Conservation (phyloP, 225 moss, liverwort and hornwort species). For the Thuidium tamariscinum region DNA sequence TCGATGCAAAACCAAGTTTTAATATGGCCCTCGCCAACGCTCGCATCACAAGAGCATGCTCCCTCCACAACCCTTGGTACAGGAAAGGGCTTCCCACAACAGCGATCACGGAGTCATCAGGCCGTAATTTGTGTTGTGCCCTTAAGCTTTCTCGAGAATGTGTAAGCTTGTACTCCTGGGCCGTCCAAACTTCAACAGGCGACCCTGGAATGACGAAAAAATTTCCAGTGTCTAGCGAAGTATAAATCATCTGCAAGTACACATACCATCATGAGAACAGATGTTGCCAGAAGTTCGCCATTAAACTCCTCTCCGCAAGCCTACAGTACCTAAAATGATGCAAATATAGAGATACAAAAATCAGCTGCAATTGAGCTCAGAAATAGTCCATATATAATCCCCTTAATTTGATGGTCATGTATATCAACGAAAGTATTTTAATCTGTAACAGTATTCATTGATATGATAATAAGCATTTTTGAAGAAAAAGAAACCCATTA, state of each 20-base stretch:
- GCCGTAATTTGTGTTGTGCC: slow-evolving; percentile 21
- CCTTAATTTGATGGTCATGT: background rate
- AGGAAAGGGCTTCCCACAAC: slow-evolving; percentile 76
- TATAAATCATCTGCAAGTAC: slow-evolving; percentile 42
- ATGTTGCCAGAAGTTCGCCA: background rate
- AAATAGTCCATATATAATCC: background rate
- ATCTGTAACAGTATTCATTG: background rate
- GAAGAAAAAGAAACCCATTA: background rate
- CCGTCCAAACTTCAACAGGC: slow-evolving; percentile 61
- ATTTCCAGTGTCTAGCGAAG: slow-evolving; percentile 51
- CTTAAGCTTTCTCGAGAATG: slow-evolving; percentile 53
- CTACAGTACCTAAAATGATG: background rate
- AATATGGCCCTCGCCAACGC: slow-evolving; percentile 41
- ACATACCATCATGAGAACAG: background rate
- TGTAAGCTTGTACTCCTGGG: slow-evolving; percentile 47
- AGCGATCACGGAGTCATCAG: slow-evolving; percentile 41
- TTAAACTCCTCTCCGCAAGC: background rate
- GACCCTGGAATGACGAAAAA: slow-evolving; percentile 83
- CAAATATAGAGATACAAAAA: background rate
- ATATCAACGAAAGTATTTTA: background rate
- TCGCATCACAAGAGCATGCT: slow-evolving; percentile 75
- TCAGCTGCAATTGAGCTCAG: background rate
- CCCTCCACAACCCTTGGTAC: slow-evolving; percentile 64
- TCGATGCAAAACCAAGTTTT: background rate
- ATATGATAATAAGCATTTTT: background rate